Evolutionary conservation across 192 early-diverging fungal species (phyloP), one percentile per base, ranked within the genome.

Genomic region (Dissophora globulifera): DNA sequence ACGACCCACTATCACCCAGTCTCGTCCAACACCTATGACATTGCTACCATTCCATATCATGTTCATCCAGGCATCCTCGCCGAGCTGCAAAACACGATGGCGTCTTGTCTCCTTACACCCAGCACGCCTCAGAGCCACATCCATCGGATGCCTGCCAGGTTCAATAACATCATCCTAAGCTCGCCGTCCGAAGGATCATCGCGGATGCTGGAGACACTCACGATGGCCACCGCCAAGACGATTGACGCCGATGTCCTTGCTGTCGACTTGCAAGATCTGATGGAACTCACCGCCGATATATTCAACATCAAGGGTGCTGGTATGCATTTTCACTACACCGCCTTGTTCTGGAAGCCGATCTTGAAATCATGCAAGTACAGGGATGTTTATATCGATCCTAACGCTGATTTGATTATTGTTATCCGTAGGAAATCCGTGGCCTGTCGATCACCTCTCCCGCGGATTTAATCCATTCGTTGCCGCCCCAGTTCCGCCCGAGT

Each of bases 241-340:
- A 29, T 84, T 1, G 69, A 64, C 9, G 89, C 92, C 27, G 86
- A 87, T 69, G 50, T 93, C 17, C 32, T 92, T 13, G 81, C 69
- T 0, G 54, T 93, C 38, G 92, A 93, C 58, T 71, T 82, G 11
- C 82, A 87, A 43, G 84, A 86, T 41, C 51, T 92, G 22, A 74
- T 90, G 43, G 67, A 78, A 11, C 78, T 87, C n/a, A 85, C 83
- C 4, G 35, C 70, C 7, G 81, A 81, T 38, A 82, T 78, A 52
- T 82, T 79, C 63, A 71, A 56, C 40, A 49, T 20, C 43, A 78
- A 67, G 20, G 67, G 65, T 19, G 20, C 29, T 38, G 40, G 68
- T 66, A 52, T n/a, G 32, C n/a, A 45, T 50, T n/a, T n/a, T n/a
- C n/a, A n/a, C n/a, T n/a, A n/a, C n/a, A 17, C 20, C 23, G 42